Conservation (phyloP, 1,284 basidiomycete genomes). For the Dichomitus squalens region DNA sequence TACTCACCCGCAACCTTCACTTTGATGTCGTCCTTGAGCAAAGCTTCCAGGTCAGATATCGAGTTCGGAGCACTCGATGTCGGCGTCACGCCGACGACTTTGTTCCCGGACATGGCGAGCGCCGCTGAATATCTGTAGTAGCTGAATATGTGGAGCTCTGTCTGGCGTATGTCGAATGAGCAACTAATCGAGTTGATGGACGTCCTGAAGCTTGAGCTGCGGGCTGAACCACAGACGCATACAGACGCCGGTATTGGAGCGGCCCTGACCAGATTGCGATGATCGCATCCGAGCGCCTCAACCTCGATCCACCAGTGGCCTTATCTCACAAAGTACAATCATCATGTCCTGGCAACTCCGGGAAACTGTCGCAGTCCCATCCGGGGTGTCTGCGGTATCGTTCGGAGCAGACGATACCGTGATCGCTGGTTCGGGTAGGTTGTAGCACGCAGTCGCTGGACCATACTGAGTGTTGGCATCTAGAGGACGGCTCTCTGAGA, state of each 20-base stretch:
- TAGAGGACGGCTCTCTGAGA: conserved; percentile 73
- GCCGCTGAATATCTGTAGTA: not conserved
- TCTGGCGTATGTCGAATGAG: not conserved
- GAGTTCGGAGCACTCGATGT: conserved; percentile 55
- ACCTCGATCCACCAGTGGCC: not conserved
- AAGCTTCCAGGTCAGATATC: conserved; percentile 56
- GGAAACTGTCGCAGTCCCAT: conserved; percentile 22
- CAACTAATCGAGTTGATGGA: not conserved
- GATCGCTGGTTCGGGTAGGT: conserved; percentile 31
- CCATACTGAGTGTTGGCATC: not conserved
- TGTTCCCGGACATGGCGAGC: conserved; percentile 6
- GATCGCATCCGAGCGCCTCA: not conserved
- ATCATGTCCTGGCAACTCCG: conserved; percentile 2
- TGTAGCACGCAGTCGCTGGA: not conserved
- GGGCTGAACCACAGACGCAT: conserved; percentile 3
- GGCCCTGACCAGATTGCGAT: conserved; percentile 6
- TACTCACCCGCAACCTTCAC: conserved; percentile 88
- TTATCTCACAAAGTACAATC: not conserved
- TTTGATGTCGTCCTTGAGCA: conserved; percentile 73
- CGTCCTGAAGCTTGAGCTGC: conserved; percentile 4
- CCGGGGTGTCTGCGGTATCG: conserved; percentile 25
- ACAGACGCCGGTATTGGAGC: conserved; percentile 9
- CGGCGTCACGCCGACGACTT: conserved; percentile 21
- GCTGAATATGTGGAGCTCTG: no score
- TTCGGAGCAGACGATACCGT: conserved; percentile 19